Evolutionary conservation across 257 asterid species (phyloP).

Genomic region (Solanum corneliomulleri): DNA sequence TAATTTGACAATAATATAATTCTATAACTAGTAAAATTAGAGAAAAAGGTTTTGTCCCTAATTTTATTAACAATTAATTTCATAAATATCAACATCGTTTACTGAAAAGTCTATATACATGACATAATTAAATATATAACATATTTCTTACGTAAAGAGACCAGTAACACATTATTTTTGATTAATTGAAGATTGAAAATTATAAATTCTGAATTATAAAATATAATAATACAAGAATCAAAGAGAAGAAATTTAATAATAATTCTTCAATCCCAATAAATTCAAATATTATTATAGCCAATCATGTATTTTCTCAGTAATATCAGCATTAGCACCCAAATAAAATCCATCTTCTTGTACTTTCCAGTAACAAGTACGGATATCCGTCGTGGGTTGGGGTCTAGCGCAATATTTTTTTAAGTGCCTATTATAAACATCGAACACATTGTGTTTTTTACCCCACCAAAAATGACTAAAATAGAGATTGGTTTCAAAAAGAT

Average conservation of each 20-base stretch:
- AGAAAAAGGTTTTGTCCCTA: too few species aligned
- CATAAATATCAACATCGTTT: too few species aligned
- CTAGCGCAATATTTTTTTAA: not conserved
- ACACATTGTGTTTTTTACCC: not conserved
- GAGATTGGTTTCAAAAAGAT: not conserved
- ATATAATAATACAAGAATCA: not conserved
- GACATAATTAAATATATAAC: too few species aligned
- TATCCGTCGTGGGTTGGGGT: too few species aligned
- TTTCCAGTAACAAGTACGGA: not conserved
- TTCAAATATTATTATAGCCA: not conserved
- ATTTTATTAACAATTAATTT: too few species aligned
- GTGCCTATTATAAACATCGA: not conserved
- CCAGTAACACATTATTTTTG: not conserved
- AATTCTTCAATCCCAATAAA: not conserved
- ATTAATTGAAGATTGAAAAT: not conserved
- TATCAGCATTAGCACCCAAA: not conserved
- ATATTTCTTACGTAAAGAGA: not conserved
- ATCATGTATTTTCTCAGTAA: not conserved
- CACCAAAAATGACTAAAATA: not conserved
- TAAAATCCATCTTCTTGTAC: not conserved
- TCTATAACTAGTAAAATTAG: not conserved
- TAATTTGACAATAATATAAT: not conserved
- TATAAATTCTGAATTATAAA: not conserved
- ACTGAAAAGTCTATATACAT: not conserved
- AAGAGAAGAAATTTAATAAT: not conserved